phyloP scores from a whole-genome alignment of 1,284 basidiomycete genomes.

The Sanghuangporus sanghuang region DNA sequence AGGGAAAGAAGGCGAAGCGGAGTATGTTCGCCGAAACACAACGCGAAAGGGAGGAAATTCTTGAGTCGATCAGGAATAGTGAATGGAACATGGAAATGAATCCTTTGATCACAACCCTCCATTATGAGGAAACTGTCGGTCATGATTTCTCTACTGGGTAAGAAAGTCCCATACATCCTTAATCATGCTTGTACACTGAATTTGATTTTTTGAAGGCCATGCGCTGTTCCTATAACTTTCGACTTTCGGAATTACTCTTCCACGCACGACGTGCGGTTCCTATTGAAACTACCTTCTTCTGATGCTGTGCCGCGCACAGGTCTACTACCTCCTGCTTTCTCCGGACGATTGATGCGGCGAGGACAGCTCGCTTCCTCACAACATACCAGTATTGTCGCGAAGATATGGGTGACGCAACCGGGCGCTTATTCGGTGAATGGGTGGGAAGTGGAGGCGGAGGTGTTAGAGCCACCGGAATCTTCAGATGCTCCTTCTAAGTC shows the following conservation, averaged over 20 bases:
- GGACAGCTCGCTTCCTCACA: conserved; percentile 49
- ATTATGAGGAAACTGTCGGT: conserved; percentile 34
- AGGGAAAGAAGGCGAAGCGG: conserved; percentile 61
- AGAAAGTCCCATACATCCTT: conserved; percentile 23
- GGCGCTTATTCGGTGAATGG: conserved; percentile 59
- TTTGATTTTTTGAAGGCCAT: conserved; percentile 42
- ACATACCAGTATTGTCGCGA: conserved; percentile 37
- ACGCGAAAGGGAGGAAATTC: conserved; percentile 60
- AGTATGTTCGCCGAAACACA: conserved; percentile 90
- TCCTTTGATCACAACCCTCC: conserved; percentile 53
- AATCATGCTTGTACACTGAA: neutral
- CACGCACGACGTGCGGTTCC: conserved; percentile 48
- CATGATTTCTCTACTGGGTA: conserved; percentile 71
- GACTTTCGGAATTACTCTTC: conserved; percentile 65
- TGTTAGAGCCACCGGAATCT: conserved; percentile 26
- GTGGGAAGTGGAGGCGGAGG: conserved; percentile 63
- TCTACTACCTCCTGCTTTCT: conserved; percentile 46
- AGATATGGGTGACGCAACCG: conserved; percentile 53
- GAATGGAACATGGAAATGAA: conserved; percentile 80
- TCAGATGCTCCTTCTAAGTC: neutral
- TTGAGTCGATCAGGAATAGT: conserved; percentile 60
- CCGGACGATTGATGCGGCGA: conserved; percentile 56
- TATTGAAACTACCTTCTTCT: conserved; percentile 17
- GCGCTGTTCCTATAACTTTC: conserved; percentile 50
- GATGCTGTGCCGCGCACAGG: neutral